Evolutionary conservation across 2,329 filamentous ascomycete species (phyloP), one percentile per base, ranked within the genome.

Genomic region (Penicillium sp.): DNA sequence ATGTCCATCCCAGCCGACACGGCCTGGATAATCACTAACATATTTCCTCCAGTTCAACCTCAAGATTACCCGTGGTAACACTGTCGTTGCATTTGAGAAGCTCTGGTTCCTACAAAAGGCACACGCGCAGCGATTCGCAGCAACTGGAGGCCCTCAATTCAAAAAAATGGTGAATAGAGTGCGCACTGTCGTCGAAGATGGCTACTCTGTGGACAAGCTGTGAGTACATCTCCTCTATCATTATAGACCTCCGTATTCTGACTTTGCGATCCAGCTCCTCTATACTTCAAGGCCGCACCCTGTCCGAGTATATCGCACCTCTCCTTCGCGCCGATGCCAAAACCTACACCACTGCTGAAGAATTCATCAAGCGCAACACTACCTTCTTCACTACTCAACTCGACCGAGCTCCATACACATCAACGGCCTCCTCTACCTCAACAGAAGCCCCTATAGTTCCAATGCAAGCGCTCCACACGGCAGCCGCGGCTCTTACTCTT

Each of bases 1-100:
- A 80, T 58, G 85, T 73, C 47, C 19, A 35, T 49, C 19, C 13
- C 22, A 53, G 19, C n/a, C 4, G 13, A 24, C 22, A 12, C 7
- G 4, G 9, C 13, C 22, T 15, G n/a, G 15, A 40, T 15, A 15
- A 15, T 55, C 62, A 50, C 72, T 78, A 58, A 80, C 55, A 19
- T 30, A 33, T 22, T 35, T 22, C 44, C 17, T 47, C 17, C 62
- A 92, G 86, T 94, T 97, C 74, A 88, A 89, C 50, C 84, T 96
- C 67, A 93, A 92, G 72, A 96, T 97, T 78, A 98, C 93, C 3
- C 91, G 90, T 70, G 94, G 94, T 10, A 93, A 97, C 75, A 92
- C 93, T 7, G 89, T 90, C 15, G 91, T 97, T 19, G 88, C 90
- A 22, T 85, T 89, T 55, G 87, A 88, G 53, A 99, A 98, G 74